A percentile compares a stretch with the other conserved stretches of the same genome.
phyloP scores from a whole-genome alignment of 1,284 basidiomycete genomes.

The Somion occarium region DNA sequence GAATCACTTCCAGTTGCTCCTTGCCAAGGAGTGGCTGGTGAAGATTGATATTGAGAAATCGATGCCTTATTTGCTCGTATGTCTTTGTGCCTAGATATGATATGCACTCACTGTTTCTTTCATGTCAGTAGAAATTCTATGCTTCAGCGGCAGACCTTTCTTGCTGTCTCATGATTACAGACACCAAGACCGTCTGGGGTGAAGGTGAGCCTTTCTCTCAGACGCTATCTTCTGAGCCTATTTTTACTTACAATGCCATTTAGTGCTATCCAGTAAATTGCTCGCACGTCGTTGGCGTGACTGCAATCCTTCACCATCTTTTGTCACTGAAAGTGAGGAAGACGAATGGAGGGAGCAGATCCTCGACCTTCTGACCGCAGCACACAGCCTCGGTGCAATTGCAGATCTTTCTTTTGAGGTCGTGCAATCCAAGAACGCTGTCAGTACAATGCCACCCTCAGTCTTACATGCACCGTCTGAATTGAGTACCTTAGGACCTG shows the following conservation, averaged over 20 bases:
- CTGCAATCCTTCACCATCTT: conserved; percentile 35
- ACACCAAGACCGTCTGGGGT: conserved; percentile 70
- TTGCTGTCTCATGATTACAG: conserved; percentile 62
- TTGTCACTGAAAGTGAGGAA: conserved; percentile 39
- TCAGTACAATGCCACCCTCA: conserved; percentile 26
- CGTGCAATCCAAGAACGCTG: conserved; percentile 54
- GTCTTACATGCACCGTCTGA: conserved; percentile 1
- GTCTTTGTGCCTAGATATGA: conserved; percentile 24
- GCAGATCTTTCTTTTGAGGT: conserved; percentile 53
- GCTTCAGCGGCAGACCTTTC: conserved; percentile 48
- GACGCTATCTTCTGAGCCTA: neutral
- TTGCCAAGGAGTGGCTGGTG: conserved; percentile 68
- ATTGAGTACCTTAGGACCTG: conserved; percentile 50
- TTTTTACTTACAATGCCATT: neutral
- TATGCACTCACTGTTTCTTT: conserved; percentile 1
- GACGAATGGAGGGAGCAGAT: conserved; percentile 47
- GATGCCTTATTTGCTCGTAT: conserved; percentile 65
- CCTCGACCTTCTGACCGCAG: conserved; percentile 47
- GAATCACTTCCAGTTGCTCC: conserved; percentile 52
- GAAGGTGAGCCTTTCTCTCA: conserved; percentile 45
- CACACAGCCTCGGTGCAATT: conserved; percentile 56
- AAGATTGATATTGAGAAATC: conserved; percentile 55
- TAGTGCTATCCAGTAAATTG: conserved; percentile 55
- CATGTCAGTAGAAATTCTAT: conserved; percentile 47
- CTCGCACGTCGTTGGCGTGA: conserved; percentile 64